These are phyloP conservation scores for Clavispora santaluciae DNA, from an alignment of 805 yeast species.

Conservation along the genomic window DNA sequence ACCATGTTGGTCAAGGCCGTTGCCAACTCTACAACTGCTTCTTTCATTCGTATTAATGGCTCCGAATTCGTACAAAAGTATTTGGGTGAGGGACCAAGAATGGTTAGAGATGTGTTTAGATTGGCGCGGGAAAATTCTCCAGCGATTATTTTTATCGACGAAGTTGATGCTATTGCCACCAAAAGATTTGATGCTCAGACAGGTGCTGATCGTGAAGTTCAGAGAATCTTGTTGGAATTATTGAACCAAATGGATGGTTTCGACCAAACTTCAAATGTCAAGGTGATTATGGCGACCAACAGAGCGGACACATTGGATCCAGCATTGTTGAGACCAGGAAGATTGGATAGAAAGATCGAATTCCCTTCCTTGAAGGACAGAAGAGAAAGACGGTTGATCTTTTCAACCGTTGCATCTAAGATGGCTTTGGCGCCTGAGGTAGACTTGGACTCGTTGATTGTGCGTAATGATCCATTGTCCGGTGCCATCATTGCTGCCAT, in stretches of 20 bases:
- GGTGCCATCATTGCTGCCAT: conserved; percentile 98
- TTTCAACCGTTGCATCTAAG: conserved; percentile 91
- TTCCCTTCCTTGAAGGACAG: conserved; percentile 95
- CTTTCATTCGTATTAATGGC: conserved; percentile 95
- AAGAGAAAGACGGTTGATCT: conserved; percentile 95
- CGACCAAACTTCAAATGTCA: conserved; percentile 91
- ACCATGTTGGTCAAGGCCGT: conserved; percentile 99
- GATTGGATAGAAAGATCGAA: conserved; percentile 96
- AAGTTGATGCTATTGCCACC: conserved; percentile 98
- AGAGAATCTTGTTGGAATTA: conserved; percentile 91
- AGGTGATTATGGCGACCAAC: conserved; percentile 98
- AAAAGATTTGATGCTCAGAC: conserved; percentile 99
- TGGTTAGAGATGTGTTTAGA: conserved; percentile 98
- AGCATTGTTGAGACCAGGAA: conserved; percentile 95
- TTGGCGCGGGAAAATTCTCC: conserved; percentile 97
- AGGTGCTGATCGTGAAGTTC: conserved; percentile 99
- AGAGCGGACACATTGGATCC: conserved; percentile 99
- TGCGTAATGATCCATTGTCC: conserved; percentile 93
- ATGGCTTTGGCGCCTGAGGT: conserved; percentile 98
- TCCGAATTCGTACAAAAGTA: conserved; percentile 98
- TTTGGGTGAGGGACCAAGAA: conserved; percentile 98
- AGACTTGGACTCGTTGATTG: conserved; percentile 88
- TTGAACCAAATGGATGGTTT: conserved; percentile 99
- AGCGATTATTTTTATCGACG: conserved; percentile 94
- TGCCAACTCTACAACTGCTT: conserved; percentile 92